Evolutionary conservation across 2,329 filamentous ascomycete genomes (phyloP).

Genomic region (Cladophialophora yegresii): DNA sequence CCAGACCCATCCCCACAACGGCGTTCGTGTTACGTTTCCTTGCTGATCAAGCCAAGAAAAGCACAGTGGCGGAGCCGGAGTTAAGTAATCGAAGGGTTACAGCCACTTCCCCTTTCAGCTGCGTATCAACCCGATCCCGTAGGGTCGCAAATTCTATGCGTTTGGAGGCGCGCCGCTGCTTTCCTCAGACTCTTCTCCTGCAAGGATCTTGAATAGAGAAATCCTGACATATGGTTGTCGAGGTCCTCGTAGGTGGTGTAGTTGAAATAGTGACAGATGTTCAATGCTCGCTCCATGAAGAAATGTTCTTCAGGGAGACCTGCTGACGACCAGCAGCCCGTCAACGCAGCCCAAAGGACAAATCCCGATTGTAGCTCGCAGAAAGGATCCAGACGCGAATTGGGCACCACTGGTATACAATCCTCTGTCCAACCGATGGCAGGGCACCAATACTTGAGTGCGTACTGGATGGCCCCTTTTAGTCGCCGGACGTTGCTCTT

Average conservation of each 20-base stretch:
- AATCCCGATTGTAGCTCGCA: constrained; percentile 24
- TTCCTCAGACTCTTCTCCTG: constrained; percentile 26
- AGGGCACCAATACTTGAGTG: constrained; percentile 28
- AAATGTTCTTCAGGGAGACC: constrained; percentile 24
- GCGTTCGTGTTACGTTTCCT: neutral
- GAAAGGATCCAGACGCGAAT: constrained; percentile 13
- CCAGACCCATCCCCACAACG: neutral
- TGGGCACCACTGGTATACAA: constrained; percentile 20
- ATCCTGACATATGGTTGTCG: constrained; percentile 30
- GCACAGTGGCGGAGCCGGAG: neutral
- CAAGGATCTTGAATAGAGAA: constrained; percentile 29
- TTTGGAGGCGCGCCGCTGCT: constrained; percentile 18
- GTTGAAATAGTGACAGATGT: constrained; percentile 26
- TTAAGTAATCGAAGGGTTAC: neutral
- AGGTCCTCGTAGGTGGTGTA: constrained; percentile 30
- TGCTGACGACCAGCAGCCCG: constrained; percentile 23
- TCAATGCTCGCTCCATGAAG: constrained; percentile 28
- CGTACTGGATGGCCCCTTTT: constrained; percentile 12
- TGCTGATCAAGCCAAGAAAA: neutral
- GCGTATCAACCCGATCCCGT: neutral
- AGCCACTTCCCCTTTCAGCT: neutral
- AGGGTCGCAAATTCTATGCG: neutral
- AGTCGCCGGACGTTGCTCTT: constrained; percentile 24
- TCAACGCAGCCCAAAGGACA: constrained; percentile 26
- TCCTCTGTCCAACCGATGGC: constrained; percentile 26